phyloP scores from a whole-genome alignment of 1,284 basidiomycete species.

The Cutaneotrichosporon sp. region DNA sequence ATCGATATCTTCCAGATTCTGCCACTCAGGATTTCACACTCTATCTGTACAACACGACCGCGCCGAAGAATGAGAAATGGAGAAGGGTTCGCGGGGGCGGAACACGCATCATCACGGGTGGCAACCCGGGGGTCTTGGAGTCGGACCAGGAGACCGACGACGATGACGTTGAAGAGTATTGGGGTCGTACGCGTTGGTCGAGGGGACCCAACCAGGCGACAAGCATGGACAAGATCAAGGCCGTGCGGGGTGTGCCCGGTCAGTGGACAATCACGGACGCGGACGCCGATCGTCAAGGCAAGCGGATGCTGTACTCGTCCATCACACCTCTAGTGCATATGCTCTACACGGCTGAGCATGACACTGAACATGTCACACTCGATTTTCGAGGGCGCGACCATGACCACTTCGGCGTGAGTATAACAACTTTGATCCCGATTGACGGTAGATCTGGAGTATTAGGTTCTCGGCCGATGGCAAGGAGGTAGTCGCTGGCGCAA shows the following conservation, averaged over 20 bases:
- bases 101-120: conserved; percentile 7
- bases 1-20: conserved; percentile 43
- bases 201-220: conserved; percentile 32
- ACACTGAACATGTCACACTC: conserved; percentile 65
- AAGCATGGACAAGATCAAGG: conserved; percentile 69
- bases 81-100: neutral
- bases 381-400: conserved; percentile 53
- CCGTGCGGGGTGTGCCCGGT: conserved; percentile 67
- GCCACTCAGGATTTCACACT: conserved; percentile 68
- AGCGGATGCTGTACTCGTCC: conserved; percentile 89
- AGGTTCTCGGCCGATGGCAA: conserved; percentile 93
- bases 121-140: neutral
- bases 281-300: conserved; percentile 83
- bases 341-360: conserved; percentile 70
- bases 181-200: conserved; percentile 8
- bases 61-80: conserved; percentile 4
- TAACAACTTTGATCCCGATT: neutral
- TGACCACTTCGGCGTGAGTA: conserved; percentile 54
- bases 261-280: conserved; percentile 94
- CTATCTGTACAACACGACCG: conserved; percentile 72
- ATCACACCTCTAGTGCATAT: conserved; percentile 79
- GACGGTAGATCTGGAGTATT: conserved; percentile 72
- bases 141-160: conserved; percentile 13
- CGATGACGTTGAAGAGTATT: conserved; percentile 43
- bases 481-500: conserved; percentile 65